Conservation (phyloP, 805 yeast species). For the Spathaspora girioi region DNA sequence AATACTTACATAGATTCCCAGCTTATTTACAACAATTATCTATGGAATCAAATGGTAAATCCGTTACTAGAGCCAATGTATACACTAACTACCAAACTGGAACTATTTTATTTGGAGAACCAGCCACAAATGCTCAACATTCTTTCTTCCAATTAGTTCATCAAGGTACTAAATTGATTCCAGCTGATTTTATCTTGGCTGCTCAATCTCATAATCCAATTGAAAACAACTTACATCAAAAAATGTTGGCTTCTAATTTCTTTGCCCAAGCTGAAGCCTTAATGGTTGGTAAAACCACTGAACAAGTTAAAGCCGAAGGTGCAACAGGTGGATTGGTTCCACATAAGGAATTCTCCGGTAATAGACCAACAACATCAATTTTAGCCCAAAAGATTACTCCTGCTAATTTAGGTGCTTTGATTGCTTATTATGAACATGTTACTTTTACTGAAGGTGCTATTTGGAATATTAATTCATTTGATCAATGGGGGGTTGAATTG, state of each 20-base stretch:
- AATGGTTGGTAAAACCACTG: slow-evolving; percentile 90
- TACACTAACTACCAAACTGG: slow-evolving; percentile 96
- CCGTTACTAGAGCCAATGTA: slow-evolving; percentile 88
- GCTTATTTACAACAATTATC: slow-evolving; percentile 98
- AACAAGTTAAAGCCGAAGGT: slow-evolving; percentile 84
- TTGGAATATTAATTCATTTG: slow-evolving; percentile 99
- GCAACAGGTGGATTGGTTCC: slow-evolving; percentile 82
- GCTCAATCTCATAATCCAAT: slow-evolving; percentile 98
- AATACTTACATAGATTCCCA: slow-evolving; percentile 98
- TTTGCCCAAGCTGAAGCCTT: slow-evolving; percentile 98
- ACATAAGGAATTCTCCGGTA: slow-evolving; percentile 95
- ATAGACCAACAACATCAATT: slow-evolving; percentile 98
- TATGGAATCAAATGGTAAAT: slow-evolving; percentile 99
- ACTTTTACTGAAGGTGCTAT: slow-evolving; percentile 98
- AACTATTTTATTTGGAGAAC: slow-evolving; percentile 94
- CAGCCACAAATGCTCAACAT: slow-evolving; percentile 98
- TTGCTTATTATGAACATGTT: slow-evolving; percentile 96
- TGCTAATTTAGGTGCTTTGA: slow-evolving; percentile 91
- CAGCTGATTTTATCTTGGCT: slow-evolving; percentile 94
- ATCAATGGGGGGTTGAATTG: slow-evolving; percentile 99
- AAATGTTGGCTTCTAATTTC: slow-evolving; percentile 98
- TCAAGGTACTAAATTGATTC: slow-evolving; percentile 97
- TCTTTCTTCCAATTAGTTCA: slow-evolving; percentile 99
- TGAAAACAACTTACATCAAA: slow-evolving; percentile 89
- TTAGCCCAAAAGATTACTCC: slow-evolving; percentile 95